phyloP scores from a whole-genome alignment of 2,329 filamentous ascomycete species.

The Fonsecaea nubica region DNA sequence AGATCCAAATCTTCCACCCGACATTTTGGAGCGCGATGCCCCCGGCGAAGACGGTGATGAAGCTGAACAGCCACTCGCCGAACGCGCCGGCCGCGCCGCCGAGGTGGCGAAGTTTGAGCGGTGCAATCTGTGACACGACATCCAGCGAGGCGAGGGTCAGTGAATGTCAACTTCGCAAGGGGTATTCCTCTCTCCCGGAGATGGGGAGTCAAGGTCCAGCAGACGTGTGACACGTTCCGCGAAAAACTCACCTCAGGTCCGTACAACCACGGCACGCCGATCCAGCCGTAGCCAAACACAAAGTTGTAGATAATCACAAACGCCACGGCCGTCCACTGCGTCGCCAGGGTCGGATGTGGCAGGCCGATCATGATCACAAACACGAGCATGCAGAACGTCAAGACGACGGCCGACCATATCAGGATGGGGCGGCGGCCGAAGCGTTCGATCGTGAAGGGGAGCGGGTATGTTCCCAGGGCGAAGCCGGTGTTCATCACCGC shows the following conservation, averaged over 20 bases:
- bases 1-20: conserved; percentile 50
- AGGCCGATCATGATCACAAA: conserved; percentile 37
- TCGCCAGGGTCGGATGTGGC: conserved; percentile 28
- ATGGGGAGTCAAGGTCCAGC: too few species aligned
- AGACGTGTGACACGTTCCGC: too few species aligned
- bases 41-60: conserved; percentile 34
- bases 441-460: conserved; percentile 31
- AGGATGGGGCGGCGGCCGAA: conserved; percentile 27
- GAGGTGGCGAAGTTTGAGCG: conserved; percentile 47
- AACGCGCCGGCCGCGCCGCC: conserved; percentile 46
- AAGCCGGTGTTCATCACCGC: conserved; percentile 36
- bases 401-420: conserved; percentile 31
- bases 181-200: too few species aligned
- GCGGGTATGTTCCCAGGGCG: conserved; percentile 25
- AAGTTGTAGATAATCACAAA: conserved; percentile 30
- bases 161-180: neutral
- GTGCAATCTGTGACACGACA: conserved; percentile 42
- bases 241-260: conserved; percentile 42
- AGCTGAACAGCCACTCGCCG: conserved; percentile 42
- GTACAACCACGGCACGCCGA: conserved; percentile 45
- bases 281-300: conserved; percentile 33
- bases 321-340: conserved; percentile 29
- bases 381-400: conserved; percentile 30
- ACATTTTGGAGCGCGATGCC: conserved; percentile 33
- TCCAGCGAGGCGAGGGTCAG: neutral